phyloP scores from a whole-genome alignment of 2,329 filamentous ascomycete species.

The Pseudocercospora macadamiae region DNA sequence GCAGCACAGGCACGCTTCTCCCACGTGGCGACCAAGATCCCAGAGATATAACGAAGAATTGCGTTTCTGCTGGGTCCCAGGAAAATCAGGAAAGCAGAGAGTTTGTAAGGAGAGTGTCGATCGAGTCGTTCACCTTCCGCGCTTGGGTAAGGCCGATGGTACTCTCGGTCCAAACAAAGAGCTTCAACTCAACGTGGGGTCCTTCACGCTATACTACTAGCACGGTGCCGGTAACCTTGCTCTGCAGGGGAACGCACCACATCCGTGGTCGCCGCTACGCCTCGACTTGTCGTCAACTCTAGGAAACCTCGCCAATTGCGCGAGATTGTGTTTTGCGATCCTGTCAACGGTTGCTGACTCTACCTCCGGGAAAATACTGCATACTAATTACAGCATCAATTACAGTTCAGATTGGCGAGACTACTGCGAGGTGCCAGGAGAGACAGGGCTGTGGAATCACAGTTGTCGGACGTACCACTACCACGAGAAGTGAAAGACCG shows the following conservation, averaged over 20 bases:
- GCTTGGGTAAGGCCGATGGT: slow-evolving; percentile 4
- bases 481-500: neutral
- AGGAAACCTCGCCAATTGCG: slow-evolving; percentile 4
- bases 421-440: neutral
- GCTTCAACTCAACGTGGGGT: slow-evolving; percentile 5
- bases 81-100: slow-evolving; percentile 1
- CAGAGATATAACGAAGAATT: slow-evolving; percentile 3
- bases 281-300: neutral
- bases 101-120: slow-evolving; percentile 9
- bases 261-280: slow-evolving; percentile 4
- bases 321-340: neutral
- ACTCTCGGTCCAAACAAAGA: slow-evolving; percentile 4
- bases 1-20: slow-evolving; percentile 1
- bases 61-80: neutral
- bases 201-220: slow-evolving; percentile 1
- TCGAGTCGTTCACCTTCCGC: slow-evolving; percentile 6
- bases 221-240: slow-evolving; percentile 3
- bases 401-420: neutral
- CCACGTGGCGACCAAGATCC: slow-evolving; percentile 5
- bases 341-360: slow-evolving; percentile 3
- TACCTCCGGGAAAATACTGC: neutral
- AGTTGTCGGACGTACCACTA: neutral
- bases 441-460: neutral
- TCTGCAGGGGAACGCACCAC: neutral
- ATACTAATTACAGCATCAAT: slow-evolving; percentile 1